Conservation (phyloP, 345 rosid species). For the Acer yangbiense region DNA sequence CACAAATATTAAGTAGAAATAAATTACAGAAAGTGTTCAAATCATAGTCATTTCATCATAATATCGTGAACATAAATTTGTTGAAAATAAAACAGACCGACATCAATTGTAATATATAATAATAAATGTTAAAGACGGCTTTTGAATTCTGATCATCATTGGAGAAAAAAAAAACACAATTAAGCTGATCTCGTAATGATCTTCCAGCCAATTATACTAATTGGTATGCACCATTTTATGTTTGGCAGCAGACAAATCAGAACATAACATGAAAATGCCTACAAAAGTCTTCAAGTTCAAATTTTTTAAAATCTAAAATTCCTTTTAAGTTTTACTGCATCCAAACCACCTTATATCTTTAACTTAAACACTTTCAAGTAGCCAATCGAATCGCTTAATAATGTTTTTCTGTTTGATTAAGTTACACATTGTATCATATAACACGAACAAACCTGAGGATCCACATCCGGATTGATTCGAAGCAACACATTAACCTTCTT, state of each 20-base stretch:
- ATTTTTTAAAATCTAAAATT: neutral
- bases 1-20: neutral
- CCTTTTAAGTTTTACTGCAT: neutral
- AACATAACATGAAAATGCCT: neutral
- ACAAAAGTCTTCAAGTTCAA: neutral
- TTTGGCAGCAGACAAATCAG: neutral
- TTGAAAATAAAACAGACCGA: neutral
- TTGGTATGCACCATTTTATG: too few species aligned
- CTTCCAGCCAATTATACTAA: too few species aligned
- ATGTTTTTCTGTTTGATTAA: neutral
- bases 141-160: neutral
- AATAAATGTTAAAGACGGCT: neutral
- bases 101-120: neutral
- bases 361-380: neutral
- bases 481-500: conserved; percentile 89
- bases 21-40: neutral
- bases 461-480: conserved; percentile 97
- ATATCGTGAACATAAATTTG: neutral
- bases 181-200: too few species aligned
- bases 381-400: neutral
- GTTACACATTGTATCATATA: neutral
- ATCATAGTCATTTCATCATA: neutral
- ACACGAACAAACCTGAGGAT: conserved; percentile 74
- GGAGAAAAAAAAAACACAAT: too few species aligned
- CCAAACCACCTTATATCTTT: neutral